A percentile compares a stretch with the other conserved stretches of the same genome.
phyloP scores from a whole-genome alignment of 1,284 basidiomycete species.

The Irpex sp. region DNA sequence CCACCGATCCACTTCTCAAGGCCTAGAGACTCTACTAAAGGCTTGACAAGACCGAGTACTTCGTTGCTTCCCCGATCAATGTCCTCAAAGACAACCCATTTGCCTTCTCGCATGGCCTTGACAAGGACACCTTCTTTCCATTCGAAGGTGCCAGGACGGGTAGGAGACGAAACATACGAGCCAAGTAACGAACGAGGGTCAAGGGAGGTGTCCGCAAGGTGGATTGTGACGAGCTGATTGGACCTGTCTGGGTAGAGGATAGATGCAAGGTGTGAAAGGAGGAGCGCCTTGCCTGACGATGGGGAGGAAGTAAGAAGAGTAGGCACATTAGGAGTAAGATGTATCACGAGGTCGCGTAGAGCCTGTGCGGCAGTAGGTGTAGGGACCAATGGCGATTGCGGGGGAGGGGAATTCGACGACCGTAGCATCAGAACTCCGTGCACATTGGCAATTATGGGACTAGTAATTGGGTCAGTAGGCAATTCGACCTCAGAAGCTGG shows the following conservation, averaged over 20 bases:
- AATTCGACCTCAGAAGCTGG: conserved; percentile 3
- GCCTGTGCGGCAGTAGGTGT: conserved; percentile 60
- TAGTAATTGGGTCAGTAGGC: conserved; percentile 27
- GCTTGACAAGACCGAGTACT: conserved; percentile 79
- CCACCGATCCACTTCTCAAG: conserved; percentile 74
- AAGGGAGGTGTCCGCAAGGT: conserved; percentile 91
- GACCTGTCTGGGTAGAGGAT: conserved; percentile 51
- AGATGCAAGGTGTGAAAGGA: conserved; percentile 74
- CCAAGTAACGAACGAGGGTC: conserved; percentile 94
- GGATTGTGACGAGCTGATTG: conserved; percentile 75
- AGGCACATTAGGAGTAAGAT: conserved; percentile 68
- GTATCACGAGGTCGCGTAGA: conserved; percentile 61
- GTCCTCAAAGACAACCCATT: conserved; percentile 93
- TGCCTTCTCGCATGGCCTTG: conserved; percentile 85
- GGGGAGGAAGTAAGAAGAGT: conserved; percentile 83
- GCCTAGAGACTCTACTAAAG: conserved; percentile 77
- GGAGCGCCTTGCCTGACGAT: conserved; percentile 86
- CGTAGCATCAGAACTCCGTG: conserved; percentile 62
- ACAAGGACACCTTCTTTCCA: conserved; percentile 96
- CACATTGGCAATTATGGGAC: conserved; percentile 50
- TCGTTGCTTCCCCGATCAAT: conserved; percentile 87
- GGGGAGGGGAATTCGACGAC: conserved; percentile 19
- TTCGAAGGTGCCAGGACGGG: conserved; percentile 85
- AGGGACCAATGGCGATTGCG: conserved; percentile 46
- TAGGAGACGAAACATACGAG: conserved; percentile 87